Evolutionary conservation across 2,329 filamentous ascomycete genomes (phyloP).

Genomic region (Microcyclosporella mali): DNA sequence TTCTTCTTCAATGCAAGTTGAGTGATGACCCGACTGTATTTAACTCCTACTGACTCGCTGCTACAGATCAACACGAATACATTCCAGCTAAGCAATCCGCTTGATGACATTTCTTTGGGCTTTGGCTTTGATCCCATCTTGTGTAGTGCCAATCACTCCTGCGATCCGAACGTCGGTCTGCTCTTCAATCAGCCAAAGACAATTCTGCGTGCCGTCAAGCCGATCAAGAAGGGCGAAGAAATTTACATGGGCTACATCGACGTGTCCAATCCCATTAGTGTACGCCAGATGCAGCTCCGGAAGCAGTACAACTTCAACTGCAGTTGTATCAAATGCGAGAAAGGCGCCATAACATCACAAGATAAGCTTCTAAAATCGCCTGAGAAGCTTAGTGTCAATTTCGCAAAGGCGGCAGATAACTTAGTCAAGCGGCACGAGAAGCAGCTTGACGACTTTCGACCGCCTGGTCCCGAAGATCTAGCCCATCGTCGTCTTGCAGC

Average conservation of each 20-base stretch:
- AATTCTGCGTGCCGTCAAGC: slow-evolving; percentile 46
- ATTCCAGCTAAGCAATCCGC: slow-evolving; percentile 50
- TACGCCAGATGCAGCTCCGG: slow-evolving; percentile 49
- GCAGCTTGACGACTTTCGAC: slow-evolving; percentile 17
- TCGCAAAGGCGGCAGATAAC: slow-evolving; percentile 17
- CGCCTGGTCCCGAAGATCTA: slow-evolving; percentile 10
- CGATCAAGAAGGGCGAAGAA: slow-evolving; percentile 51
- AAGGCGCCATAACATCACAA: slow-evolving; percentile 33
- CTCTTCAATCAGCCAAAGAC: slow-evolving; percentile 51
- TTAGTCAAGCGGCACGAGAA: slow-evolving; percentile 19
- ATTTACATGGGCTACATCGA: slow-evolving; percentile 59
- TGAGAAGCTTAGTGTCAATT: slow-evolving; percentile 21
- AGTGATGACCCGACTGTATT: too few species aligned
- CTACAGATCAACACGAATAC: slow-evolving; percentile 52
- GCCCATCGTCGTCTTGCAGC: slow-evolving; percentile 20
- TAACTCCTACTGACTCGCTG: slow-evolving; percentile 8
- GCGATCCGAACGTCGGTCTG: slow-evolving; percentile 53
- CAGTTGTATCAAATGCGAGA: slow-evolving; percentile 47
- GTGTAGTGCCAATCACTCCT: slow-evolving; percentile 56
- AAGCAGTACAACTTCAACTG: slow-evolving; percentile 56
- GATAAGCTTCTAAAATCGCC: slow-evolving; percentile 37
- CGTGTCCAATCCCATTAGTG: slow-evolving; percentile 44
- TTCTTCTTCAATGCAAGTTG: slow-evolving; percentile 17
- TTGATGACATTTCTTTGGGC: slow-evolving; percentile 51
- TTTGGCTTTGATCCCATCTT: slow-evolving; percentile 52